Base-by-base conservation (phyloP, 441 rosid species). In the Corymbia citriodora region DNA sequence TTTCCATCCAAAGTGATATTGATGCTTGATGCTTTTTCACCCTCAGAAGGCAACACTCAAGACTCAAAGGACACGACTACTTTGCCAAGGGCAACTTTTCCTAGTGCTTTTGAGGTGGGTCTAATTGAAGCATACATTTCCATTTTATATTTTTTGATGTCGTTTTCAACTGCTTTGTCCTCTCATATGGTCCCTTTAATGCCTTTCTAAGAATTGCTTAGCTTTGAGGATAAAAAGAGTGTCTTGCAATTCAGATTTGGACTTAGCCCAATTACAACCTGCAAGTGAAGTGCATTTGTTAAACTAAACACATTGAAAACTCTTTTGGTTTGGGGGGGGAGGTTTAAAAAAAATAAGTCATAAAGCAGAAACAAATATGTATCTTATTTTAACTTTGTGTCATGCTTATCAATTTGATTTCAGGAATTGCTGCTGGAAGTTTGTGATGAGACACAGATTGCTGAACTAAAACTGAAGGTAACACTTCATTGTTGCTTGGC, bases 391-490 rank as follows among this genome's bases (percentile, higher is more conserved):
- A 61, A 33, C 49, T 40, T 87, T 72, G 74, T 74, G 61, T 12
- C 90, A 57, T 91, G 89, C 63, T 89, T 57, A 27, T 72, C 88
- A 63, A 63, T 90, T 74, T n/a, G 8, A 89, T 89, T 36, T 91
- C 89, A 97, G 99, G 98, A 94, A 79, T 92, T 98, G 92, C 91
- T 97, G 89, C 94, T 93, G 82, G 99, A 98, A 93, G 96, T 98
- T 88, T 98, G 99, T 90, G 98, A 98, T 55, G 97, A 98, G 96
- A 98, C 98, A 27, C 96, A 98, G 92, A 91, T 98, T 92, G 99
- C 99, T 88, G 99, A 96, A 91, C 94, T 98, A 90, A 91, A 97
- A 95, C 79, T 98, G 89, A 98, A 98, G 99, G 99, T 98, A 92
- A 91, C 90, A 87, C 61, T 55, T 81, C n/a, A 89, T 52, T 91